Evolutionary conservation across 169 alveolate genomes (phyloP).

Genomic region (Ichthyophthirius multifiliis): DNA sequence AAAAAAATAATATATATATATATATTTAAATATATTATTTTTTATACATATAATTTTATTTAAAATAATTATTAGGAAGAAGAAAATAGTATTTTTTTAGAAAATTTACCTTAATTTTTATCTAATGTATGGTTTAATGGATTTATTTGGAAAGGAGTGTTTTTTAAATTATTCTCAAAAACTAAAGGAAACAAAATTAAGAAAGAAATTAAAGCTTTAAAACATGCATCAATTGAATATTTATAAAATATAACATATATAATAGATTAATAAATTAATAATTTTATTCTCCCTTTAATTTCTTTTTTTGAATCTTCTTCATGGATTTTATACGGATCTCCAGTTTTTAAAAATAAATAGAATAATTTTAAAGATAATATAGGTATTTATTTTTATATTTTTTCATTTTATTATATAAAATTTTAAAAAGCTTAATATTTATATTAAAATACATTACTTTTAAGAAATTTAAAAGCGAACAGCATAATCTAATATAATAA

Average conservation of each 20-base stretch:
- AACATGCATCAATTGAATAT: not conserved
- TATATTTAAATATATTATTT: too few relatives aligned
- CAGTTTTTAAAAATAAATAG: not conserved
- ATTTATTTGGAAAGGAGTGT: conserved; percentile 17
- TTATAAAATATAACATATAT: not conserved
- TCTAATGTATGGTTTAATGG: not conserved
- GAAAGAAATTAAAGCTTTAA: not conserved
- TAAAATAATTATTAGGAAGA: not conserved
- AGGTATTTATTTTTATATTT: not conserved
- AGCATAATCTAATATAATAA: not conserved
- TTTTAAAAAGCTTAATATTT: not conserved
- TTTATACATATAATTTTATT: not conserved
- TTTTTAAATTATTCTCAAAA: not conserved
- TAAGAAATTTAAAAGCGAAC: not conserved
- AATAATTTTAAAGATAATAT: not conserved
- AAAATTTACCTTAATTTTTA: not conserved
- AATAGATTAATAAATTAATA: not conserved
- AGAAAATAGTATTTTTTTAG: not conserved
- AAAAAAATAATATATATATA: too few relatives aligned
- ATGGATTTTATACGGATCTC: not conserved
- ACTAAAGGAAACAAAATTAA: not conserved
- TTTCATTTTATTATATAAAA: not conserved
- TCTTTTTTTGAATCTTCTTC: not conserved
- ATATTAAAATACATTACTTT: not conserved
- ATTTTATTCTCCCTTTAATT: not conserved